Base-by-base conservation (phyloP, 805 yeast genomes). In the Myxozyma melibiosi region DNA sequence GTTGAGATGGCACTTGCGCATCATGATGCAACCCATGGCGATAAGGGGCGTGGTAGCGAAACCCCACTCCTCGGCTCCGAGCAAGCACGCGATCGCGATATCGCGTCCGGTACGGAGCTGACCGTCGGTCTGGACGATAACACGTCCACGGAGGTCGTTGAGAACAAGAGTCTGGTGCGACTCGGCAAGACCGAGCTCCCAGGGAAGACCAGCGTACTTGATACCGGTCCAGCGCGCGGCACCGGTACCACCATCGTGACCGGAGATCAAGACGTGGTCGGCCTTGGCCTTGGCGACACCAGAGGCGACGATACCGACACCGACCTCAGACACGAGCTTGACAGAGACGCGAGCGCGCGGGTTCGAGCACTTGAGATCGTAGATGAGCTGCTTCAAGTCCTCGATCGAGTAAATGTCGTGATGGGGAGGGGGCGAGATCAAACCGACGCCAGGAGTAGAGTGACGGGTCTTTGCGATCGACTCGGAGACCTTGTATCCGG, bases 201-300 rank as follows among this genome's bases (percentile, higher is more conserved):
- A 92, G 47, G 99, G 98, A 65, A 92, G 80, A 75, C 99, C 98
- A 57, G 99, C 97, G 71, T 91, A 85, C 73, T 91, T 91, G 72
- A 92, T 90, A 72, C 96, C 94, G 20, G 97, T 91, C 90, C 95
- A 89, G 73, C 95, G 84, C 58, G 97, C 92, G 58, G 99, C 99
- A 84, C 99, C 99, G 57, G 99, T 92, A 78, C 99, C 99, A 82
- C 99, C 99, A 74, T 92, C 98, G 70, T 95, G 97, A 69, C 98
- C 98, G 59, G 97, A 88, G 64, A 92, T 88, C 71, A 92, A 80
- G 68, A 92, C 87, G 71, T 92, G 96, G 71, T 94, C 98, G 13
- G 98, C 97, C 71, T 94, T 95, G 18, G 99, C 99, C 77, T 92
- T 92, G 59, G 98, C 98, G 28, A 92, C 99, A 81, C 99, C 99